phyloP scores from a whole-genome alignment of 345 rosid species.

The Gynandropsis gynandra region DNA sequence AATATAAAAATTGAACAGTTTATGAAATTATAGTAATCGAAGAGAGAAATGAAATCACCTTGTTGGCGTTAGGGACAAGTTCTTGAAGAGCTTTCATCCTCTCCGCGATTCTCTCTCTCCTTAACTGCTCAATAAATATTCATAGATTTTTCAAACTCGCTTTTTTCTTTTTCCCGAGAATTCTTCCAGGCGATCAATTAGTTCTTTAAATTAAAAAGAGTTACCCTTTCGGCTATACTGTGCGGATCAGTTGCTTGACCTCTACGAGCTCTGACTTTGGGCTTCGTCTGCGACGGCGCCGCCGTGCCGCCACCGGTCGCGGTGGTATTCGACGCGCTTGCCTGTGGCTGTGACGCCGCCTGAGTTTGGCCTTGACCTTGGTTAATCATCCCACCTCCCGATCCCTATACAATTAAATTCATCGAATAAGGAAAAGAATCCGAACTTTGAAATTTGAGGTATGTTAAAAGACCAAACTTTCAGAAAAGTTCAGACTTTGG shows the following conservation, averaged over 20 bases:
- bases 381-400: constrained; percentile 32
- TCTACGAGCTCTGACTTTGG: constrained; percentile 83
- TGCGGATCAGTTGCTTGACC: constrained; percentile 99
- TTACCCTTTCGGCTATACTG: constrained; percentile 92
- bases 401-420: constrained; percentile 17
- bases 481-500: no score
- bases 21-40: no score
- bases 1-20: no score
- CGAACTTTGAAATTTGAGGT: background rate
- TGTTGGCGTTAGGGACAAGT: constrained; percentile 93
- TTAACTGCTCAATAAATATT: constrained; percentile 45
- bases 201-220: background rate
- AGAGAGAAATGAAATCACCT: constrained; percentile 39
- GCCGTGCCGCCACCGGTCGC: constrained; percentile 21
- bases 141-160: constrained; percentile 5
- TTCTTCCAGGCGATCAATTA: background rate
- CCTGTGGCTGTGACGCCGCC: constrained; percentile 31
- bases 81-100: constrained; percentile 97
- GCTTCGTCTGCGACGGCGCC: constrained; percentile 47
- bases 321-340: constrained; percentile 32
- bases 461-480: background rate
- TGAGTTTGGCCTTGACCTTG: constrained; percentile 33
- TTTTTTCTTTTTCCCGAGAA: background rate
- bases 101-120: constrained; percentile 97
- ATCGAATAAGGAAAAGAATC: background rate